Evolutionary conservation across 2,329 filamentous ascomycete species (phyloP).

Genomic region (Eutypa lata): DNA sequence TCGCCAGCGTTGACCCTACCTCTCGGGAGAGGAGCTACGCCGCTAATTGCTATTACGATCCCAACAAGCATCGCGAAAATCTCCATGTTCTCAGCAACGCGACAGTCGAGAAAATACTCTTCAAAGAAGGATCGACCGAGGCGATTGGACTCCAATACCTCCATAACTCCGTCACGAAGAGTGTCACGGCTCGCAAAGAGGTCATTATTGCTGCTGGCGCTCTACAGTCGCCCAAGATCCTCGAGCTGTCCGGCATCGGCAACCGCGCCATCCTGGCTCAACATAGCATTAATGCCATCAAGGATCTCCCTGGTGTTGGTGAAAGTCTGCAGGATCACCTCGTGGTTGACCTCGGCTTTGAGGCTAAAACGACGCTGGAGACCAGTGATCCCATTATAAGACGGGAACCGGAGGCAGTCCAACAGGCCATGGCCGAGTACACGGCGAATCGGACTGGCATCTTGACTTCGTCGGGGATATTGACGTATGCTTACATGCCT

Average conservation of each 20-base stretch:
- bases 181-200: constrained; percentile 12
- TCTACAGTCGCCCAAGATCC: constrained; percentile 24
- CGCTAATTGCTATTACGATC: constrained; percentile 2
- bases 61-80: constrained; percentile 1
- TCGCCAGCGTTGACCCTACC: background rate
- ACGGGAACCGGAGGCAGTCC: constrained; percentile 8
- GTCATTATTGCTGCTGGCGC: constrained; percentile 17
- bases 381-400: constrained; percentile 11
- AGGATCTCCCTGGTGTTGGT: constrained; percentile 13
- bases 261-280: constrained; percentile 7
- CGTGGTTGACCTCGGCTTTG: constrained; percentile 8
- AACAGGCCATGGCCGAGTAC: constrained; percentile 13
- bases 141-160: constrained; percentile 9
- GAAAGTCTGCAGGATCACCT: constrained; percentile 22
- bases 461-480: constrained; percentile 10
- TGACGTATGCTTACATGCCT: constrained; percentile 16
- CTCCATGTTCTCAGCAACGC: constrained; percentile 3
- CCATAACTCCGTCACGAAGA: background rate
- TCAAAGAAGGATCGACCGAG: background rate
- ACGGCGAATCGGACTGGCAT: constrained; percentile 5
- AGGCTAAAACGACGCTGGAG: constrained; percentile 8
- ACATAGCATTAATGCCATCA: constrained; percentile 4
- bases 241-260: constrained; percentile 37
- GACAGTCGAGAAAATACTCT: constrained; percentile 1
- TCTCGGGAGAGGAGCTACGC: background rate